Base-by-base conservation (phyloP, 2,329 filamentous ascomycete genomes). In the Colletotrichum plurivorum region DNA sequence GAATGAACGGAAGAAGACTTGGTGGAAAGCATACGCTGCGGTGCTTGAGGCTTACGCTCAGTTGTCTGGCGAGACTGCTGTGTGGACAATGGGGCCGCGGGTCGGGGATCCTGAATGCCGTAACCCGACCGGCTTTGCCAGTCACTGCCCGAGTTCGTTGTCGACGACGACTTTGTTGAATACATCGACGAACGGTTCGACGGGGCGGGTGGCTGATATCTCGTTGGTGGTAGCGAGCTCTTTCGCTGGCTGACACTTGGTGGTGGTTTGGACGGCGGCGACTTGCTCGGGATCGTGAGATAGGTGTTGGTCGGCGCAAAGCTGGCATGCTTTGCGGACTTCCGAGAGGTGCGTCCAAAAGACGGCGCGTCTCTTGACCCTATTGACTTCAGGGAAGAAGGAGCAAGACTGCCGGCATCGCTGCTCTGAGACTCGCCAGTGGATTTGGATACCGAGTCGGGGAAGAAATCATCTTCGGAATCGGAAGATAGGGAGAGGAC, bases 401-500 rank as follows among this genome's bases (percentile, higher is more conserved):
- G 63, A 31, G 61, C 54, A 16, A 66, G 36, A 5, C 54, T 69
- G 15, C 71, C 55, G 5, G 64, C 54, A n/a, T 69, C 66, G 36
- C 66, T 69, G 48, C 71, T 67, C 10, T 59, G 62, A 18, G 62
- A 64, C 13, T 56, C 58, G 7, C 69, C 70, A 12, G 76, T 73
- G 2, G 73, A 73, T 59, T 73, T 77, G 2, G 78, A 76, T 2
- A 75, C 74, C 2, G 77, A 72, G 10, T 79, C 79, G 7, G 74
- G 74, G 18, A 73, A 75, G 27, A 79, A 82, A 31, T 84, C 84
- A 5, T 86, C 85, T 65, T 89, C 88, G 0, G 87, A 89, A 69
- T 89, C 87, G 0, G 87, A 89, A 1, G 87, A 89, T 1, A 90
- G 81, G 1, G 87, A 86, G 15, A 90, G 77, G 1, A 90, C 82